phyloP scores from a whole-genome alignment of 2,329 filamentous ascomycete genomes.

The Xylaria sp. region DNA sequence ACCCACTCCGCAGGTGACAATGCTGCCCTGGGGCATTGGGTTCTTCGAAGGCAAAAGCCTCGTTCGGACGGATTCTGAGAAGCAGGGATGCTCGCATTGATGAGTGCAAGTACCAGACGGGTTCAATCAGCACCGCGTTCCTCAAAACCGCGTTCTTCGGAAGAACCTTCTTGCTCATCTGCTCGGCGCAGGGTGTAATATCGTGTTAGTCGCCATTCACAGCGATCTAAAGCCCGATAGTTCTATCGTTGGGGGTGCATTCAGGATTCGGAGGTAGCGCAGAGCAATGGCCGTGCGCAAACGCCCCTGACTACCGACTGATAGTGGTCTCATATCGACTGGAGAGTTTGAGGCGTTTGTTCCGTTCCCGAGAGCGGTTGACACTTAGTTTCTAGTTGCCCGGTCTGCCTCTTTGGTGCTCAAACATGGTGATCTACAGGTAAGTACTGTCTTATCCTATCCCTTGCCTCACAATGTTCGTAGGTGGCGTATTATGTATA shows the following conservation, averaged over 20 bases:
- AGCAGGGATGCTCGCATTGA: constrained; percentile 2
- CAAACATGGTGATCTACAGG: background rate
- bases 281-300: background rate
- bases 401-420: background rate
- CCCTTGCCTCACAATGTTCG: constrained; percentile 17
- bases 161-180: constrained; percentile 16
- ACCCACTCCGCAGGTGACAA: background rate
- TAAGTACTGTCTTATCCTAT: constrained; percentile 7
- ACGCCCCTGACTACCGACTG: background rate
- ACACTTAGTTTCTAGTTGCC: constrained; percentile 14
- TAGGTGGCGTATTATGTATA: constrained; percentile 15
- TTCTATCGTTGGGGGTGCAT: constrained; percentile 15
- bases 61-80: constrained; percentile 13
- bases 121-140: constrained; percentile 14
- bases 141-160: too few species aligned
- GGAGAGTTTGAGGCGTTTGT: constrained; percentile 18
- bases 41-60: constrained; percentile 9
- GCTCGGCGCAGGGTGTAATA: constrained; percentile 6
- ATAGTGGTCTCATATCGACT: constrained; percentile 10
- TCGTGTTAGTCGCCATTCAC: constrained; percentile 9
- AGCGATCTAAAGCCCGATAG: constrained; percentile 15
- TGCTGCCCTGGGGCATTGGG: background rate
- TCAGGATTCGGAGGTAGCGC: constrained; percentile 6
- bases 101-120: constrained; percentile 8
- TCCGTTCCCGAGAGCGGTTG: constrained; percentile 17